Base-by-base conservation (phyloP, 805 yeast species). In the Candida easanensis region DNA sequence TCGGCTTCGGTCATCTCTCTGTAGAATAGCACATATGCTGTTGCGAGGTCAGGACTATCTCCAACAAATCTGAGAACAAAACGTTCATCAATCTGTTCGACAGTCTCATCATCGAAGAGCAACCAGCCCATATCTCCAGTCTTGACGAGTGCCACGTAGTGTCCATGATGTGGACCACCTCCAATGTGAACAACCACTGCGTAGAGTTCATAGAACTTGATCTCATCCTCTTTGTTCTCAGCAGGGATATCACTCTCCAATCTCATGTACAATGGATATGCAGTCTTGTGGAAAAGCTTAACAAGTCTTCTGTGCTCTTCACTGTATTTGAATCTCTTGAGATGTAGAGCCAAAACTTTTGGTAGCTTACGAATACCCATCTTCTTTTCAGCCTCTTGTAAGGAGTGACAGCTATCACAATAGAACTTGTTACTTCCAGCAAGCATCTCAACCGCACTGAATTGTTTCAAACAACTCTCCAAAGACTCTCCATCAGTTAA, bases 91-190 rank as follows among this genome's bases (percentile, higher is more conserved):
- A 93, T 89, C 14, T 84, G 68, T 60, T 91, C 97, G 2, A 91
- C 97, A 5, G 93, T 82, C 62, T 93, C 98, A 62, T 93, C 99
- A 61, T 93, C 99, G 65, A 87, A 93, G 44, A 93, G 66, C 23
- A 93, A 66, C 99, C 99, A 93, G 0, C 96, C 90, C 32, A 79
- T 77, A 18, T 76, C 71, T 41, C 77, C 80, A 5, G 89, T 83
- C 58, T 88, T 88, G 46, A 93, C 84, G 5, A 93, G 68, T 0
- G 96, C 76, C 9, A 93, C 91, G 62, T 93, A 93, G 61, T 93
- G 99, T 0, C 99, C 99, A 65, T 90, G 97, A 68, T 88, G 89
- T 1, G 98, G 97, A 0, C 98, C 97, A 4, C 97, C 95, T 5
- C 99, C 99, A 52, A 93, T 81, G 60, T 93, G 99, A 10, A 93